These are phyloP conservation scores for Vanderwaltozyma tropicalis DNA, from an alignment of 805 yeast genomes.

Conservation along the genomic window DNA sequence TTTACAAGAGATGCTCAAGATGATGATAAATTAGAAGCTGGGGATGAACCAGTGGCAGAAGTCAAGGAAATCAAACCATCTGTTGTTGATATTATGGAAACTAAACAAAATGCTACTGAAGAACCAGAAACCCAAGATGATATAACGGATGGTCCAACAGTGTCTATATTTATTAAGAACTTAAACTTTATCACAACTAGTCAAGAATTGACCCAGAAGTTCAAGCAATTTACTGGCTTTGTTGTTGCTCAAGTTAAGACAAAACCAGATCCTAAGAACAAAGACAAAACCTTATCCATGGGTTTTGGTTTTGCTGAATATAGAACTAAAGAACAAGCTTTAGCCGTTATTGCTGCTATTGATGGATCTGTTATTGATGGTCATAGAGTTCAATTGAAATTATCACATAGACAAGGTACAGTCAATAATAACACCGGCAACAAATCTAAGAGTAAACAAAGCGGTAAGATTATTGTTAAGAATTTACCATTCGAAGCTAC, in stretches of 20 bases:
- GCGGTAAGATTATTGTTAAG: slow-evolving; percentile 84
- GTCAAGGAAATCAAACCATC: slow-evolving; percentile 28
- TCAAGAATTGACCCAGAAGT: slow-evolving; percentile 43
- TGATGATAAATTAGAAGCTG: slow-evolving; percentile 26
- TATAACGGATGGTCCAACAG: slow-evolving; percentile 57
- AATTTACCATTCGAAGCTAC: slow-evolving; percentile 95
- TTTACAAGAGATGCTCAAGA: slow-evolving; percentile 50
- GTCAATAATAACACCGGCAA: slow-evolving; percentile 18
- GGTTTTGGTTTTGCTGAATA: slow-evolving; percentile 97
- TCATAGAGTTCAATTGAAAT: slow-evolving; percentile 78
- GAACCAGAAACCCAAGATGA: slow-evolving; percentile 30
- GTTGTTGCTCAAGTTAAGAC: slow-evolving; percentile 72
- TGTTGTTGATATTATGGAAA: slow-evolving; percentile 29
- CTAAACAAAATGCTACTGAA: slow-evolving; percentile 33
- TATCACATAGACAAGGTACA: slow-evolving; percentile 66
- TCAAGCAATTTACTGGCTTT: slow-evolving; percentile 69
- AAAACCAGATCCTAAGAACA: slow-evolving; percentile 74
- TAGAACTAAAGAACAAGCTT: slow-evolving; percentile 66
- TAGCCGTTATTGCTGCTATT: slow-evolving; percentile 57
- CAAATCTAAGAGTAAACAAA: slow-evolving; percentile 32
- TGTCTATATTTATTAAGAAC: slow-evolving; percentile 85
- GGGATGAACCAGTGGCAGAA: slow-evolving; percentile 20
- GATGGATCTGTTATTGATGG: slow-evolving; percentile 79
- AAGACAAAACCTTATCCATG: slow-evolving; percentile 71
- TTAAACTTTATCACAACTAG: slow-evolving; percentile 74